Base-by-base conservation (phyloP, 805 yeast species). In the Candida maltosa region DNA sequence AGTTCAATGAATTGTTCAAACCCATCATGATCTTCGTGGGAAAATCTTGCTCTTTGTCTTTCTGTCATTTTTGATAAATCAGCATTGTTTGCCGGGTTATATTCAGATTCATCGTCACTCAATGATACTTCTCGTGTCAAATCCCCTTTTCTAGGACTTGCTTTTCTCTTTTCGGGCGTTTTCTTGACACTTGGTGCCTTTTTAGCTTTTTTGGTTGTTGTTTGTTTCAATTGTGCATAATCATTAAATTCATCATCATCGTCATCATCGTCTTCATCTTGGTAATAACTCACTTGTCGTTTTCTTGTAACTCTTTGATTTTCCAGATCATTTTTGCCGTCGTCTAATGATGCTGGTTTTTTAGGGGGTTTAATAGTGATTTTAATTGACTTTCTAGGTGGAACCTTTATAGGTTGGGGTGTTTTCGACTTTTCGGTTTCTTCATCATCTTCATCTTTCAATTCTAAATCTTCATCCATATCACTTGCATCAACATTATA, bases 1-100 rank as follows among this genome's bases (percentile, higher is more conserved):
- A 63, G 47, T 32, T 59, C 62, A 6, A 57, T 49, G 30, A 59
- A 57, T 31, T 46, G 48, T 34, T 44, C 48, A 21, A 42, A 33
- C 16, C 34, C 32, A 6, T 32, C 40, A n/a, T 46, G 52, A 2
- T 37, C 41, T 24, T 42, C 54, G 14, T 46, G 49, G 15, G 39
- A 31, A 29, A 52, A 64, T 42, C 68, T 63, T 4, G 76, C 69
- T 31, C 79, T 52, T 51, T 77, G 83, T 42, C 82, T 53, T 39
- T 75, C 81, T 2, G 82, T 76, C 73, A 75, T 65, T 34, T 70
- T 64, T 12, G 73, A 53, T 15, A 66, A 39, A 46, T 75, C 78
- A 9, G 64, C 62, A 22, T 63, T 58, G 14, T 54, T 59, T 16
- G 52, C 48, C 2, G 74, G 70, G 29, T 65, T 65, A 42, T 67